These are phyloP conservation scores for Dendrobium nobile DNA, from an alignment of 106 monocot species.

Conservation along the genomic window DNA sequence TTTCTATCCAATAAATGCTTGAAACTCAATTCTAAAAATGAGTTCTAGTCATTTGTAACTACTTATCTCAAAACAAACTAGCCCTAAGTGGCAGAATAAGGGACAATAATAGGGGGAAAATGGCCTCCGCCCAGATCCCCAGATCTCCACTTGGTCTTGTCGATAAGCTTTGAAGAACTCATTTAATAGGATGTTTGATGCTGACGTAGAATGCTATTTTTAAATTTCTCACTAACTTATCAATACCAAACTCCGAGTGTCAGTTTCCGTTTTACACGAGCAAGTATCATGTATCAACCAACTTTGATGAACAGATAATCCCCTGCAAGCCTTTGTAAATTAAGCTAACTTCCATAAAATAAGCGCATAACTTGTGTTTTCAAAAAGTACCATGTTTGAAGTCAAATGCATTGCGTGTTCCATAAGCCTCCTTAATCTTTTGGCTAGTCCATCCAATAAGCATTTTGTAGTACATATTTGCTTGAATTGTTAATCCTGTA, in stretches of 20 bases:
- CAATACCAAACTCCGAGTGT: background rate
- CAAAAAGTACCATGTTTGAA: conserved; percentile 80
- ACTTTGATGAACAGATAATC: background rate
- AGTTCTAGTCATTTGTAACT: background rate
- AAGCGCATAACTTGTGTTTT: background rate
- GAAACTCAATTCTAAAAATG: background rate
- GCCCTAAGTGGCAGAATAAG: no score
- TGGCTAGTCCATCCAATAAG: conserved; percentile 94
- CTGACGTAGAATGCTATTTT: background rate
- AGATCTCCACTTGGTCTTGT: background rate
- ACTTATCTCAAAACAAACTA: no score
- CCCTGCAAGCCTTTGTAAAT: background rate
- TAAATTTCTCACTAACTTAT: background rate
- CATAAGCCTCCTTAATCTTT: conserved; percentile 73
- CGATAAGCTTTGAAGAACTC: background rate
- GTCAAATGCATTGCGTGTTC: conserved; percentile 69
- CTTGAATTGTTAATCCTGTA: conserved; percentile 86
- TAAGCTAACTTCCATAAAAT: background rate
- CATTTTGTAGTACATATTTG: conserved; percentile 98
- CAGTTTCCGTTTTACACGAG: background rate
- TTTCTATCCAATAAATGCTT: background rate
- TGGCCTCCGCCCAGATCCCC: background rate
- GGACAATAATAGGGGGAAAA: background rate
- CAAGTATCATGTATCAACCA: background rate
- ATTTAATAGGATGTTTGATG: background rate